A percentile compares a stretch with the other conserved stretches of the same genome.
Conservation (phyloP, 495 filamentous ascomycete species). For the Annulohypoxylon nitens region DNA sequence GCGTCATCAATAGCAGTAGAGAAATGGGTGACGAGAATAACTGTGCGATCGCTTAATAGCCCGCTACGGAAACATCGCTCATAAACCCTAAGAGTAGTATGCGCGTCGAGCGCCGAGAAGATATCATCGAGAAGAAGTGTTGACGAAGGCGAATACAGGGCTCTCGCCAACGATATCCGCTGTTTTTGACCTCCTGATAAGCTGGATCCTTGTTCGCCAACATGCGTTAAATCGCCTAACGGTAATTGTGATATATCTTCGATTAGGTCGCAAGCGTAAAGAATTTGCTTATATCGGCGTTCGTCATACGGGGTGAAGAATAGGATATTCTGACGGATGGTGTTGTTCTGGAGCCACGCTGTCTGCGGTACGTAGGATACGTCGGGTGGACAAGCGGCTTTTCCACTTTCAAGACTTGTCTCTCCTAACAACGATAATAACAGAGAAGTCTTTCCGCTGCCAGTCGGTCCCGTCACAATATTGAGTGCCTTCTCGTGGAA, state of each 20-base stretch:
- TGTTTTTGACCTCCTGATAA: conserved; percentile 90
- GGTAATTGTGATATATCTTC: conserved; percentile 83
- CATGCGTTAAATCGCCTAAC: conserved; percentile 80
- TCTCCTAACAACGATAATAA: conserved; percentile 89
- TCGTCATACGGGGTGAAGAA: conserved; percentile 79
- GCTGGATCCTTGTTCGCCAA: conserved; percentile 87
- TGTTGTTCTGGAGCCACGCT: conserved; percentile 87
- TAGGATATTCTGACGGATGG: conserved; percentile 85
- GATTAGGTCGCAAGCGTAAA: conserved; percentile 82
- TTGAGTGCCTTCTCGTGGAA: conserved; percentile 78
- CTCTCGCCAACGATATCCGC: conserved; percentile 83
- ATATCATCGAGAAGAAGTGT: conserved; percentile 86
- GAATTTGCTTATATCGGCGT: conserved; percentile 77
- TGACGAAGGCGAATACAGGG: conserved; percentile 79
- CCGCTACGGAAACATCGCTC: conserved; percentile 81
- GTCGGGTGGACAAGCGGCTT: conserved; percentile 75
- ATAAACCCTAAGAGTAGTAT: conserved; percentile 89
- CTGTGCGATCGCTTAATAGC: conserved; percentile 80
- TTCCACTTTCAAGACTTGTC: conserved; percentile 79
- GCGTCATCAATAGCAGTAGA: conserved; percentile 76
- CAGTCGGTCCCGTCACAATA: conserved; percentile 82
- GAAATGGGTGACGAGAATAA: conserved; percentile 87
- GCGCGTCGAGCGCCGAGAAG: conserved; percentile 86
- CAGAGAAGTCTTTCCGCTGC: conserved; percentile 84
- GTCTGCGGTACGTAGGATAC: conserved; percentile 88